Percentiles rank a stretch among this genome's conserved stretches.
Evolutionary conservation across 139 green algal species (phyloP).

Genomic region (Picocystis salinarum): DNA sequence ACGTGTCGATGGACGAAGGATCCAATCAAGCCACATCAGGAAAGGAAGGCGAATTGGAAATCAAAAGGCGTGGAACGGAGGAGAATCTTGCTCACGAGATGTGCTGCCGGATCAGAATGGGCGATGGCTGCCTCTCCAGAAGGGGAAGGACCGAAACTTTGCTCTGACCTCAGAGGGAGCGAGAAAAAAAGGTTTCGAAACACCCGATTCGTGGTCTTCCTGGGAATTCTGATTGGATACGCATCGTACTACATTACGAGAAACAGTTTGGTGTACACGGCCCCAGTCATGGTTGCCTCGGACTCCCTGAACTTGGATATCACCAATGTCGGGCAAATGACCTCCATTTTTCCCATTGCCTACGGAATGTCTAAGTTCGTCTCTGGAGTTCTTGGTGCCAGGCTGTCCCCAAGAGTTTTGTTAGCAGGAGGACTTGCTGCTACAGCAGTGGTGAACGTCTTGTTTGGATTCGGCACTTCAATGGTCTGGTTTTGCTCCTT

Average conservation of each 20-base stretch:
- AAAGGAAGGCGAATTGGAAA: too few species aligned
- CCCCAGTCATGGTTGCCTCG: slow-evolving; percentile 79
- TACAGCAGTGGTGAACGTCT: slow-evolving; percentile 71
- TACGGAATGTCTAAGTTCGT: slow-evolving; percentile 81
- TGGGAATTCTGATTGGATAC: slow-evolving; percentile 22
- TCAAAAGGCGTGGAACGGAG: too few species aligned
- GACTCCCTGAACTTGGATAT: slow-evolving; percentile 55
- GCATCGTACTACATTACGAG: slow-evolving; percentile 31
- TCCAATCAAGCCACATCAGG: too few species aligned
- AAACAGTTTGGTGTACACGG: slow-evolving; percentile 79
- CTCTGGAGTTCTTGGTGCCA: slow-evolving; percentile 63
- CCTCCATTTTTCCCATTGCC: slow-evolving; percentile 78
- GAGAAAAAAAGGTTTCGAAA: too few species aligned
- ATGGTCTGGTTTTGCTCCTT: slow-evolving; percentile 50
- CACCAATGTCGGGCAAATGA: slow-evolving; percentile 73
- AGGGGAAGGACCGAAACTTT: too few species aligned
- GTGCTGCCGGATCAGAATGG: too few species aligned
- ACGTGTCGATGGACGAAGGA: too few species aligned
- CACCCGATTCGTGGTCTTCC: slow-evolving; percentile 27
- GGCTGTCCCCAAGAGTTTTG: slow-evolving; percentile 55
- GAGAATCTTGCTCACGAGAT: too few species aligned
- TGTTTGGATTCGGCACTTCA: slow-evolving; percentile 60
- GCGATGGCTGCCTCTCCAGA: too few species aligned
- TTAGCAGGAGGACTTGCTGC: slow-evolving; percentile 68
- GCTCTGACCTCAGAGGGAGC: too few species aligned